These are phyloP conservation scores for Tylopilus rubrobrunneus DNA, from an alignment of 768 basidiomycete species.

Conservation along the genomic window DNA sequence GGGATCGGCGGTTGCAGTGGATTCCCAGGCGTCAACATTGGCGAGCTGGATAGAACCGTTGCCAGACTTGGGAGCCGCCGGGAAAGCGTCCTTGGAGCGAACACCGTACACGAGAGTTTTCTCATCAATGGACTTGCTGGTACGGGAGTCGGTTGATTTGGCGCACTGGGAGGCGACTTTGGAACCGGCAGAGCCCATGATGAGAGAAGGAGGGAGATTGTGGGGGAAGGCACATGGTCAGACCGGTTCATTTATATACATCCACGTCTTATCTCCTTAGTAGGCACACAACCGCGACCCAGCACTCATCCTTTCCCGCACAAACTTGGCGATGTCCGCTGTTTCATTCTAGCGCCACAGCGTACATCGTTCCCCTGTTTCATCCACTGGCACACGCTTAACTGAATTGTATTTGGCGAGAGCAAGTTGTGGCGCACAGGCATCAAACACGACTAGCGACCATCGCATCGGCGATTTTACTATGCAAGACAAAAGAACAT, in stretches of 20 bases:
- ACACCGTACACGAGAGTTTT: conserved; percentile 8
- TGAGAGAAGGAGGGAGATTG: conserved; percentile 3
- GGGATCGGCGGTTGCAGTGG: conserved; percentile 45
- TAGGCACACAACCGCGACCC: conserved; percentile 9
- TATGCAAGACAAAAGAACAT: not conserved
- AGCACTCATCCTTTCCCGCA: not conserved
- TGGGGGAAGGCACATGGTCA: conserved; percentile 10
- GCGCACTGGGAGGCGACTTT: conserved; percentile 19
- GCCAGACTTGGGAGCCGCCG: conserved; percentile 36
- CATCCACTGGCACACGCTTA: not conserved
- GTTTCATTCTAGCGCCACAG: not conserved
- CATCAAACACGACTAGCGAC: conserved; percentile 8
- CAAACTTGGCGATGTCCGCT: too few relatives aligned
- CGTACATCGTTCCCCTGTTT: not conserved
- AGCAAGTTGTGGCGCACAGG: not conserved
- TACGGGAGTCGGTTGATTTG: conserved; percentile 15
- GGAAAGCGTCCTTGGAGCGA: not conserved
- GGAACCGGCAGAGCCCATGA: conserved; percentile 26
- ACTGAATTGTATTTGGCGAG: not conserved
- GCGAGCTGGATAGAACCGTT: conserved; percentile 59
- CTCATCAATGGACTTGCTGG: conserved; percentile 24
- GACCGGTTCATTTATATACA: conserved; percentile 24
- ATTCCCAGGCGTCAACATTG: conserved; percentile 69
- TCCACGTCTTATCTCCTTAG: conserved; percentile 15
- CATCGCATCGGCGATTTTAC: not conserved